Conservation (phyloP, 352 stramenopile genomes). For the Pythium volutum region DNA sequence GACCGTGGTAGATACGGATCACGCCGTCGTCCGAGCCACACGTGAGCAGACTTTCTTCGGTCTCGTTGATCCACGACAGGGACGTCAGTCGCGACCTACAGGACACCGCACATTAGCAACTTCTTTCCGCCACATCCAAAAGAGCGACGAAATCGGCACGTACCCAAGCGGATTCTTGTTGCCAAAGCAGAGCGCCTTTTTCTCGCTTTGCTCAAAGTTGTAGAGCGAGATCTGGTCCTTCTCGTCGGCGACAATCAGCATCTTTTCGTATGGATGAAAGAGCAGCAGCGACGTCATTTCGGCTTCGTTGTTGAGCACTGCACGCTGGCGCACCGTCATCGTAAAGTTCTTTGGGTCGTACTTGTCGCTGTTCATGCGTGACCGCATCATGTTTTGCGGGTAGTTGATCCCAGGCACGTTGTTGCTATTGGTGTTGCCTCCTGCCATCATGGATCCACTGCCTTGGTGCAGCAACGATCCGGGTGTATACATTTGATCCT, state of each 20-base stretch:
- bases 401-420: conserved; percentile 7
- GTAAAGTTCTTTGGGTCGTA: conserved; percentile 75
- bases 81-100: conserved; percentile 90
- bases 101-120: too few species aligned
- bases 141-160: conserved; percentile 17
- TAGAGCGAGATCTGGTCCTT: conserved; percentile 94
- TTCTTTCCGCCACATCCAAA: background rate
- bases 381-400: conserved; percentile 15
- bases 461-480: background rate
- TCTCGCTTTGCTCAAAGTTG: conserved; percentile 91
- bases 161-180: conserved; percentile 85
- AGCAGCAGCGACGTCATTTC: conserved; percentile 95
- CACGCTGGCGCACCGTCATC: conserved; percentile 88
- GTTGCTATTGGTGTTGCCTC: background rate
- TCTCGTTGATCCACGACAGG: conserved; percentile 97
- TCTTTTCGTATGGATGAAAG: conserved; percentile 95
- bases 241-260: conserved; percentile 94
- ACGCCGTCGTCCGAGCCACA: conserved; percentile 96
- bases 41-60: conserved; percentile 90
- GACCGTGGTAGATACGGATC: conserved; percentile 93
- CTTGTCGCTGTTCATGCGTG: conserved; percentile 35
- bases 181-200: conserved; percentile 73
- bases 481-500: background rate
- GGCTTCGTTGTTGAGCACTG: conserved; percentile 90
- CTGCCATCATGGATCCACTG: background rate